Conservation (phyloP, 1,139 yeast species). For the Sugiyamaella neomexicana region DNA sequence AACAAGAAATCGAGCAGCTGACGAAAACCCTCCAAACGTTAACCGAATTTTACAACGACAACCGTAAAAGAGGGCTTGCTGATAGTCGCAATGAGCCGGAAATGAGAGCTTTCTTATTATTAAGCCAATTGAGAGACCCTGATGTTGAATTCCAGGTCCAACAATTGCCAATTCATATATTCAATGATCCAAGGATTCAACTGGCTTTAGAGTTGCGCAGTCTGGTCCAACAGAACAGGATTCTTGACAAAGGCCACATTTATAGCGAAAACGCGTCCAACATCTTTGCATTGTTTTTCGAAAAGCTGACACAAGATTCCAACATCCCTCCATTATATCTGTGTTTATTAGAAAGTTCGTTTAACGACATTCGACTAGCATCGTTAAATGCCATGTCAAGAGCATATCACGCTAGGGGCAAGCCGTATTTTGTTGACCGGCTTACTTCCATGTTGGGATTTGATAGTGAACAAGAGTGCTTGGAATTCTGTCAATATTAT, state of each 20-base stretch:
- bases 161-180: conserved; percentile 58
- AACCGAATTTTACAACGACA: conserved; percentile 82
- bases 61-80: conserved; percentile 63
- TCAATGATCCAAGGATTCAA: conserved; percentile 60
- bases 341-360: conserved; percentile 76
- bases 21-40: conserved; percentile 89
- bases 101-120: conserved; percentile 80
- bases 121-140: conserved; percentile 80
- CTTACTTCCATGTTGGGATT: conserved; percentile 62
- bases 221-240: conserved; percentile 61
- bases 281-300: conserved; percentile 65
- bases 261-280: conserved; percentile 63
- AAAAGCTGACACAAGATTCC: conserved; percentile 47
- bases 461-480: conserved; percentile 55
- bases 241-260: conserved; percentile 55
- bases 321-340: conserved; percentile 69
- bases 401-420: conserved; percentile 69
- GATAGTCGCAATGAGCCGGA: conserved; percentile 85
- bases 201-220: conserved; percentile 69
- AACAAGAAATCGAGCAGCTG: conserved; percentile 92
- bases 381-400: conserved; percentile 69
- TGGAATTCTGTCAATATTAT: conserved; percentile 62
- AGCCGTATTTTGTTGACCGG: conserved; percentile 55
- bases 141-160: conserved; percentile 81
- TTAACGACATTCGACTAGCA: conserved; percentile 74